Evolutionary conservation across 495 filamentous ascomycete species (phyloP).

Genomic region (Aspergillus conjunctus): DNA sequence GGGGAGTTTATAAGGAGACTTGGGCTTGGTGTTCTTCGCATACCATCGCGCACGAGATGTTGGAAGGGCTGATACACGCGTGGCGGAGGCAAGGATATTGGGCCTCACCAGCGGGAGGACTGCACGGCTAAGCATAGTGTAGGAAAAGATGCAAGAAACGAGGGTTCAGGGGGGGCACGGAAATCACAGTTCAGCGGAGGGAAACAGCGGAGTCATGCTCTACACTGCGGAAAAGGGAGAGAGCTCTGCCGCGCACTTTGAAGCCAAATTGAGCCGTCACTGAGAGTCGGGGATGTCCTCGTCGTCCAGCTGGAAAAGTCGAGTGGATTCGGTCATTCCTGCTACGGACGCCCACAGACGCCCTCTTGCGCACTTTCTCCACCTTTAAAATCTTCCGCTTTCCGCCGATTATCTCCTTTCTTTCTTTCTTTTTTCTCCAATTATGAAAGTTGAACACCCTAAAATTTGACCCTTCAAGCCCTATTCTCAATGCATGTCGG

Average conservation of each 20-base stretch:
- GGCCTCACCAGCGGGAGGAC: constrained; percentile 50
- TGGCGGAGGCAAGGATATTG: constrained; percentile 41
- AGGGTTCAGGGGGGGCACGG: constrained; percentile 1
- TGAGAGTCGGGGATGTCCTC: not conserved
- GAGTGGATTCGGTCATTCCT: constrained; percentile 4
- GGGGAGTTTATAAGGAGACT: constrained; percentile 49
- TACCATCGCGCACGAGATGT: constrained; percentile 46
- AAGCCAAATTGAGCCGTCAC: not conserved
- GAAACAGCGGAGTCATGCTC: constrained; percentile 36
- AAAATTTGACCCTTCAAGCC: constrained; percentile 66
- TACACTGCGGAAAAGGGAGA: constrained; percentile 10
- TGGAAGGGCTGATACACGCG: constrained; percentile 39
- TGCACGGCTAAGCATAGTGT: constrained; percentile 51
- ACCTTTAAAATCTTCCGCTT: constrained; percentile 21
- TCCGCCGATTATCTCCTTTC: constrained; percentile 19
- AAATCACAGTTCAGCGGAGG: constrained; percentile 10
- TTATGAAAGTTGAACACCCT: constrained; percentile 67
- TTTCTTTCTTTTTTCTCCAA: constrained; percentile 35
- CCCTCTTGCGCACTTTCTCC: constrained; percentile 30
- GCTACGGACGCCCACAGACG: constrained; percentile 27
- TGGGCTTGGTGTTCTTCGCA: constrained; percentile 50
- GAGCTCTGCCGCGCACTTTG: not conserved
- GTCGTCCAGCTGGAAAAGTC: constrained; percentile 4
- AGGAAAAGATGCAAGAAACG: not conserved
- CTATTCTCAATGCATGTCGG: constrained; percentile 48